Evolutionary conservation across 495 filamentous ascomycete species (phyloP).

Genomic region (Physcia stellaris): DNA sequence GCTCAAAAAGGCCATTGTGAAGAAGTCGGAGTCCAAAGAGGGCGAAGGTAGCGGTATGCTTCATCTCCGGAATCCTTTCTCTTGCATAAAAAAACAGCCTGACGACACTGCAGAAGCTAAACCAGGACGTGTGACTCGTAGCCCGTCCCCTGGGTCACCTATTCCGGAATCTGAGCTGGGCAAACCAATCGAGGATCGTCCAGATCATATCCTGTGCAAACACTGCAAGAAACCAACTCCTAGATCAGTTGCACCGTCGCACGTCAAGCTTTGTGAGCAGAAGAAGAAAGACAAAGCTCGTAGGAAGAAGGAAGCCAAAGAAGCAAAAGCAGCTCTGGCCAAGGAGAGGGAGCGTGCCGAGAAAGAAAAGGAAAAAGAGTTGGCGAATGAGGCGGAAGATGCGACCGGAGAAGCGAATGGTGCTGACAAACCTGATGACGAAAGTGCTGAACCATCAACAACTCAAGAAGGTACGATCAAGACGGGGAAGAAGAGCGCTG

Average conservation of each 20-base stretch:
- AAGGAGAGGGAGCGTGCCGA: slow-evolving; percentile 44
- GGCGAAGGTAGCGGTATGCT: slow-evolving; percentile 42
- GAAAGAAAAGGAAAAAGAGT: slow-evolving; percentile 45
- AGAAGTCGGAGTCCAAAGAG: slow-evolving; percentile 33
- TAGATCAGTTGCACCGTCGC: slow-evolving; percentile 43
- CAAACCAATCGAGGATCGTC: slow-evolving; percentile 57
- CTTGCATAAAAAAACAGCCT: slow-evolving; percentile 15
- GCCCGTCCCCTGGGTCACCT: slow-evolving; percentile 34
- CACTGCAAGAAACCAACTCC: slow-evolving; percentile 58
- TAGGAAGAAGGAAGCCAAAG: slow-evolving; percentile 66
- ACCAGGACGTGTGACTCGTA: slow-evolving; percentile 14
- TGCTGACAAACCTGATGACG: slow-evolving; percentile 24
- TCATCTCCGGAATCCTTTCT: background rate
- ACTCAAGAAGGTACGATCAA: slow-evolving; percentile 11
- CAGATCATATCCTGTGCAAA: slow-evolving; percentile 62
- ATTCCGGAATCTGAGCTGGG: slow-evolving; percentile 53
- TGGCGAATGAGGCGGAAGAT: slow-evolving; percentile 38
- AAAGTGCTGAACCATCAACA: no score
- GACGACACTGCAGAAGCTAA: background rate
- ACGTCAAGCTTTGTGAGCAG: slow-evolving; percentile 55
- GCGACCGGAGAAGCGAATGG: slow-evolving; percentile 23
- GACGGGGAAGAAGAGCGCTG: slow-evolving; percentile 53
- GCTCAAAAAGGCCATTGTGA: slow-evolving; percentile 42
- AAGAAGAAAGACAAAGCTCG: slow-evolving; percentile 64
- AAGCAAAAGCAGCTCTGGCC: slow-evolving; percentile 51